These are phyloP conservation scores for Mrakiaceae sp. DNA, from an alignment of 1,284 basidiomycete genomes.

Conservation along the genomic window DNA sequence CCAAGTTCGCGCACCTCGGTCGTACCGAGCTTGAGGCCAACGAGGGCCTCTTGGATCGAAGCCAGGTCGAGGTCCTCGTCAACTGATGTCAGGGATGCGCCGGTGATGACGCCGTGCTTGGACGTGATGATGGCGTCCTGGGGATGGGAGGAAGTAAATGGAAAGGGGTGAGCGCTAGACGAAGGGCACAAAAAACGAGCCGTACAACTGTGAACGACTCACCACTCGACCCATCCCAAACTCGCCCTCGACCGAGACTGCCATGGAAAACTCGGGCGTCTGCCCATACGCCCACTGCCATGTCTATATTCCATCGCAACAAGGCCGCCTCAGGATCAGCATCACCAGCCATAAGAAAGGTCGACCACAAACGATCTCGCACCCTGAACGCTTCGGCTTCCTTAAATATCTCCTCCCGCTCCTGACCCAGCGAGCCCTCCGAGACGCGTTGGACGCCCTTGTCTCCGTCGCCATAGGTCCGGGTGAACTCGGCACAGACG, in stretches of 20 bases:
- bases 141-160: constrained; percentile 26
- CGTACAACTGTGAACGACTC: neutral
- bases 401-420: constrained; percentile 42
- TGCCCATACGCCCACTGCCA: constrained; percentile 94
- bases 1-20: too few species aligned
- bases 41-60: too few species aligned
- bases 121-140: constrained; percentile 35
- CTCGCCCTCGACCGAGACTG: constrained; percentile 14
- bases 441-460: constrained; percentile 9
- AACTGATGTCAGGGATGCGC: constrained; percentile 21
- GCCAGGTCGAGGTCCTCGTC: too few species aligned
- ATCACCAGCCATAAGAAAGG: neutral
- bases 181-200: neutral
- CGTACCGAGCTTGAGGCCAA: too few species aligned
- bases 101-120: constrained; percentile 39
- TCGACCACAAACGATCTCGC: constrained; percentile 21
- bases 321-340: neutral
- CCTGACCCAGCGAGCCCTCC: constrained; percentile 33
- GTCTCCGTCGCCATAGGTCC: constrained; percentile 43
- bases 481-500: constrained; percentile 57
- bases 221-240: too few species aligned
- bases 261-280: constrained; percentile 73
- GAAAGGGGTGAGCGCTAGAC: neutral
- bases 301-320: constrained; percentile 39
- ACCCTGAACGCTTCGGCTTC: constrained; percentile 64